These are phyloP conservation scores for Tagetes patula DNA, from an alignment of 129 eudicot species.

Conservation along the genomic window DNA sequence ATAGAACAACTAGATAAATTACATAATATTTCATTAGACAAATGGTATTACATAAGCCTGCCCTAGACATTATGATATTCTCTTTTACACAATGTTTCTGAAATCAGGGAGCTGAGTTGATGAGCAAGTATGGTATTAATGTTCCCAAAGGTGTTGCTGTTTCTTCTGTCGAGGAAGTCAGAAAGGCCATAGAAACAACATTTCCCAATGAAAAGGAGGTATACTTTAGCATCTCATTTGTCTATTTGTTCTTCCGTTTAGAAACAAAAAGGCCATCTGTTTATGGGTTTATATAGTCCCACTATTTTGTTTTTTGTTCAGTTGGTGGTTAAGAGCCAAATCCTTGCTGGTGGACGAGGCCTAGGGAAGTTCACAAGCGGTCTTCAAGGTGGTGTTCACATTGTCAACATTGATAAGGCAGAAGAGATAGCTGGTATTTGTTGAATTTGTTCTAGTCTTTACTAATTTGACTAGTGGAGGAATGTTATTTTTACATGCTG, in stretches of 20 bases:
- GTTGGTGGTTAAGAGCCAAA: slow-evolving; percentile 92
- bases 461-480: not conserved
- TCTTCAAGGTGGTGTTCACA: slow-evolving; percentile 91
- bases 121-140: slow-evolving; percentile 80
- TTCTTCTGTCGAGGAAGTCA: slow-evolving; percentile 70
- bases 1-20: not conserved
- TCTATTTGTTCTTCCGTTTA: slow-evolving; percentile 14
- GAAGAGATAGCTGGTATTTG: slow-evolving; percentile 80
- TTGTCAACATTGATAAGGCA: slow-evolving; percentile 76
- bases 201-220: slow-evolving; percentile 87
- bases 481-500: slow-evolving; percentile 1
- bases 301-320: slow-evolving; percentile 28
- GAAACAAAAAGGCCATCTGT: slow-evolving; percentile 1
- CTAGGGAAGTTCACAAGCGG: slow-evolving; percentile 91
- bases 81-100: slow-evolving; percentile 1
- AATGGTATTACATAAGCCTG: not conserved
- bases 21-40: too few species aligned
- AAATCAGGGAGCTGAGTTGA: slow-evolving; percentile 86
- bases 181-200: slow-evolving; percentile 48
- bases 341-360: slow-evolving; percentile 99
- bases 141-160: slow-evolving; percentile 92
- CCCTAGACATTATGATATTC: not conserved
- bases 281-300: slow-evolving; percentile 20
- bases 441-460: slow-evolving; percentile 7
- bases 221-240: slow-evolving; percentile 13